A percentile compares a stretch with the other conserved stretches of the same genome.
These are phyloP conservation scores for Boletellus ananiceps DNA, from an alignment of 768 basidiomycete species.

Conservation along the genomic window DNA sequence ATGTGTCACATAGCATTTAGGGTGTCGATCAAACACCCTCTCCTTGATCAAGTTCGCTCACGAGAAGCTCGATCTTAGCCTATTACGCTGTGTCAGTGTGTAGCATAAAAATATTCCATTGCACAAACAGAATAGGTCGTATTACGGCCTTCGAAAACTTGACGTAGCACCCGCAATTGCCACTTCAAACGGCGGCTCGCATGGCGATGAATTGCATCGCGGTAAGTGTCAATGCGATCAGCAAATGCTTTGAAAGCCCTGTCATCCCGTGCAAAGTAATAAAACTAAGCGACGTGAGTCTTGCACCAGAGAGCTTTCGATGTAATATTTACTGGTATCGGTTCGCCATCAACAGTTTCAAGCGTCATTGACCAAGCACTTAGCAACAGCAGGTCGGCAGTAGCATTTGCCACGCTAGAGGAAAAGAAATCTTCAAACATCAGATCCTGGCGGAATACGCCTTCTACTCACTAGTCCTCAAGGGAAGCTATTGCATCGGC, in stretches of 20 bases:
- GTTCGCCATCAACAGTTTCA: constrained; percentile 54
- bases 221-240: constrained; percentile 37
- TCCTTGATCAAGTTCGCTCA: constrained; percentile 60
- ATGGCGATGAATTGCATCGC: constrained; percentile 42
- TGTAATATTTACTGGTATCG: constrained; percentile 60
- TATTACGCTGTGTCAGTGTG: constrained; percentile 21
- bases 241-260: constrained; percentile 71
- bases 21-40: constrained; percentile 40
- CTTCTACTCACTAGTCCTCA: constrained; percentile 79
- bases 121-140: constrained; percentile 60
- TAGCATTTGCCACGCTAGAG: constrained; percentile 80
- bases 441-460: background rate
- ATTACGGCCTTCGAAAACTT: constrained; percentile 61
- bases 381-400: constrained; percentile 77
- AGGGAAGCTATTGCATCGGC: constrained; percentile 74
- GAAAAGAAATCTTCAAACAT: background rate
- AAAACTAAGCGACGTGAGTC: constrained; percentile 41
- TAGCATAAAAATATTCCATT: background rate
- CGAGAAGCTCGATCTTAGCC: constrained; percentile 62
- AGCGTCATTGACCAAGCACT: constrained; percentile 71
- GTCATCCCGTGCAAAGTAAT: constrained; percentile 91
- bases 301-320: background rate
- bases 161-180: constrained; percentile 63
- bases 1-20: background rate
- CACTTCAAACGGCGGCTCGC: constrained; percentile 58